phyloP scores from a whole-genome alignment of 306 rosid genomes.

The Trifolium subterraneum region DNA sequence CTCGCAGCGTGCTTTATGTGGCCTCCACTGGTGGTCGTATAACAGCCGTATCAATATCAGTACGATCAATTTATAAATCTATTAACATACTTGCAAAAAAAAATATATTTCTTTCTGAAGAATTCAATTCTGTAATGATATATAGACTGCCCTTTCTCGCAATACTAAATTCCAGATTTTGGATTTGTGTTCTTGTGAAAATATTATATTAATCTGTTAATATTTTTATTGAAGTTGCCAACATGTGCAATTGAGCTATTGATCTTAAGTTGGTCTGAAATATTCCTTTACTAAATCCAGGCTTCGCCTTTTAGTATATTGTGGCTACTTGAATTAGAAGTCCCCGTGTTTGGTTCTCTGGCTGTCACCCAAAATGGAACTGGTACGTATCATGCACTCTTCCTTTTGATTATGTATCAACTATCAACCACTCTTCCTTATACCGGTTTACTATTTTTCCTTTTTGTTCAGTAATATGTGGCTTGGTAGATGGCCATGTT shows the following conservation, averaged over 20 bases:
- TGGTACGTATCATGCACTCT: slow-evolving; percentile 49
- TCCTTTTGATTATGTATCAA: slow-evolving; percentile 26
- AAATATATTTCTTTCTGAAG: background rate
- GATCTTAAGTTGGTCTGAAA: slow-evolving; percentile 20
- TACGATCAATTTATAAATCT: slow-evolving; percentile 40
- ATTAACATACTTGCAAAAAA: background rate
- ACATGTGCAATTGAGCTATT: slow-evolving; percentile 34
- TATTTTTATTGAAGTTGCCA: slow-evolving; percentile 16
- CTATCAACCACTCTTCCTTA: slow-evolving; percentile 12
- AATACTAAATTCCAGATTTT: slow-evolving; percentile 33
- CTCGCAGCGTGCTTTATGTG: slow-evolving; percentile 65
- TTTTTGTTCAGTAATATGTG: slow-evolving; percentile 70
- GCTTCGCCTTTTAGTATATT: slow-evolving; percentile 59
- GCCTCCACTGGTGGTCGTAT: slow-evolving; percentile 86
- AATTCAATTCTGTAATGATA: slow-evolving; percentile 21
- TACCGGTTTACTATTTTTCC: slow-evolving; percentile 20
- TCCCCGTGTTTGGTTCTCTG: slow-evolving; percentile 87
- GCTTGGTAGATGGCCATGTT: slow-evolving; percentile 89
- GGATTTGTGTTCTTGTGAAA: slow-evolving; percentile 26
- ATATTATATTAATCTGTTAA: slow-evolving; percentile 26
- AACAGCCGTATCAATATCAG: slow-evolving; percentile 69
- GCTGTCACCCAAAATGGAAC: slow-evolving; percentile 60
- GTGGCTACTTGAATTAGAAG: slow-evolving; percentile 76
- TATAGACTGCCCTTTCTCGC: slow-evolving; percentile 5
- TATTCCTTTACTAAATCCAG: slow-evolving; percentile 51